A percentile compares a stretch with the other conserved stretches of the same genome.
phyloP scores from a whole-genome alignment of 1,284 basidiomycete species.

The Puccinia brachypodii region DNA sequence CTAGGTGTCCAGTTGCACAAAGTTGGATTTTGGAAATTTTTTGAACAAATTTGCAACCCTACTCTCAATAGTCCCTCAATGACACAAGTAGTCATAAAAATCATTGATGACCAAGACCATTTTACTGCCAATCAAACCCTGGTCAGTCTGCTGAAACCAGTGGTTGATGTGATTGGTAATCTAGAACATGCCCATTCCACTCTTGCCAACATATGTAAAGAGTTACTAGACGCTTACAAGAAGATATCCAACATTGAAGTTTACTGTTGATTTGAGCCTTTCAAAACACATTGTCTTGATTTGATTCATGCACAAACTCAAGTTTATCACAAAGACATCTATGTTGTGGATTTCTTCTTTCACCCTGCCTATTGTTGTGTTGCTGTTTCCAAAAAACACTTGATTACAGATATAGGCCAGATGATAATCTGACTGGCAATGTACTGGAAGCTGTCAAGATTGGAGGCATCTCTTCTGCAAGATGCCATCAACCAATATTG shows the following conservation, averaged over 20 bases:
- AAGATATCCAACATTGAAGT: not conserved
- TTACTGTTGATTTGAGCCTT: not conserved
- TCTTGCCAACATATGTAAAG: conserved; percentile 9
- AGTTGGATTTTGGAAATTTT: not conserved
- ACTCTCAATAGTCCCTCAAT: not conserved
- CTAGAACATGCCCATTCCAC: not conserved
- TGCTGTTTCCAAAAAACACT: not conserved
- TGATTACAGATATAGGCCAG: not conserved
- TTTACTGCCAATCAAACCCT: conserved; percentile 16
- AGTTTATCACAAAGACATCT: conserved; percentile 4
- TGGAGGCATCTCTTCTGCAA: not conserved
- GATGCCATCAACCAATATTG: not conserved
- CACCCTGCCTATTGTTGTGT: conserved; percentile 1
- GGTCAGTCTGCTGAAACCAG: not conserved
- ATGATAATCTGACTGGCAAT: not conserved
- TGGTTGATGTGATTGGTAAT: not conserved
- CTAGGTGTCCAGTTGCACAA: not conserved
- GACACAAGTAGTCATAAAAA: not conserved
- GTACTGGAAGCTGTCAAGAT: not conserved
- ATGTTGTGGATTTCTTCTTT: conserved; percentile 19
- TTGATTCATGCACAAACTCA: not conserved
- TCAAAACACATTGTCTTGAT: conserved; percentile 9
- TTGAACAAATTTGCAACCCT: not conserved
- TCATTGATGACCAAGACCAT: conserved; percentile 7
- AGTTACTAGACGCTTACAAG: not conserved